Evolutionary conservation across 2,329 filamentous ascomycete species (phyloP), one percentile per base, ranked within the genome.

Genomic region (Aaosphaeria pasadenensis): DNA sequence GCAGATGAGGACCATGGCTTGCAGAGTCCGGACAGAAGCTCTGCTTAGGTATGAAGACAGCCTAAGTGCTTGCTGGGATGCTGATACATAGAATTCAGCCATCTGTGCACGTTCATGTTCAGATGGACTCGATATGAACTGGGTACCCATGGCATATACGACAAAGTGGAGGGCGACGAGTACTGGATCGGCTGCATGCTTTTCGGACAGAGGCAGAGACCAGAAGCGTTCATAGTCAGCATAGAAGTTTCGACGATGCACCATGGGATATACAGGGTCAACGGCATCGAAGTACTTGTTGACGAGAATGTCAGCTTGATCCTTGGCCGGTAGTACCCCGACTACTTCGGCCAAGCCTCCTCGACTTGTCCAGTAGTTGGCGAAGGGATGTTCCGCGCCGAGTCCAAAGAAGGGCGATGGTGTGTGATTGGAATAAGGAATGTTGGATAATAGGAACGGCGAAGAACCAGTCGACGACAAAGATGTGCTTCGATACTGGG

Each of bases 361-460:
- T 51, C 85, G 81, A 60, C 85, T 89, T 3, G 87, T 91, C 88
- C 88, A 92, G 69, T 91, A 91, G 63, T 91, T 91, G 60, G 86
- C 84, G 63, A 91, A 91, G 0, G 87, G 87, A 62, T 90, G 87
- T 62, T 89, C 86, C 1, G 85, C 84, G 11, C 86, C 87, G 53
- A 90, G 84, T n/a, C 88, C 88, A 63, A 91, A 91, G 47, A 91
- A 86, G 55, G 89, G 89, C 47, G 85, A 88, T 1, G 85, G 84
- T 5, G 84, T 84, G 7, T 85, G 82, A 39, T 82, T 77, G 0
- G 87, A 87, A 62, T 87, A 88, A 0, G 87, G 86, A 3, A 90
- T 80, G 60, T 89, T 85, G 44, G 87, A 89, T 41, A 91, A 75
- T 7, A 90, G 75, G 17, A 72, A 77, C 3, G 78, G 75, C 13